Evolutionary conservation across 441 rosid species (phyloP), one percentile per base, ranked within the genome.

Genomic region (Macaranga tanarius): DNA sequence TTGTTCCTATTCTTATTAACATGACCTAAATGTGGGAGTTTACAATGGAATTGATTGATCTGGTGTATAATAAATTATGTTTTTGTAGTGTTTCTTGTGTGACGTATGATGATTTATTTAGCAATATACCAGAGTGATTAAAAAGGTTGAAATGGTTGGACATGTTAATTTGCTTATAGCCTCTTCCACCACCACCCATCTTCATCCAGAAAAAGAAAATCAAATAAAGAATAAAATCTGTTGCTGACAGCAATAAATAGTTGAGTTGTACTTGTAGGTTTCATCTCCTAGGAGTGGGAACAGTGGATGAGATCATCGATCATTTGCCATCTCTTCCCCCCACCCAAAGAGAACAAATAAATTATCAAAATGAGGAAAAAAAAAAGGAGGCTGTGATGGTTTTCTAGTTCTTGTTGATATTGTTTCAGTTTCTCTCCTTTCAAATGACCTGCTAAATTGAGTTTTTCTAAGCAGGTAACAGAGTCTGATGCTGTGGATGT

Each of bases 401-500:
- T 68, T 34, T 15, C 1, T 15, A 7, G 65, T 38, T 44, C 28
- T 44, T 40, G 7, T 7, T 62, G 50, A 25, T 71, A 47, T 47
- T 10, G 23, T 26, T 52, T 70, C 56, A 57, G 62, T 23, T 31
- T 44, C 11, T 58, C 31, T 67, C 48, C 62, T n/a, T 19, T 48
- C 56, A 19, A 26, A 45, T 54, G 66, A 51, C 62, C 75, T 69
- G 66, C 75, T 78, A 70, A 73, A 45, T 70, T 82, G 67, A 44
- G 51, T 73, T 81, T 75, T 78, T 75, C 80, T 78, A 58, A 72
- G 75, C 90, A 96, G 99, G 96, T 90, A 59, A 89, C 93, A 19
- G 99, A 92, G 79, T 86, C 86, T 71, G 97, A 96, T 84, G 90
- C 96, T 64, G 92, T 92, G 82, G 97, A 92, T 85, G 89, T 86